Base-by-base conservation (phyloP, 257 asterid genomes). In the Solanum dulcamara region DNA sequence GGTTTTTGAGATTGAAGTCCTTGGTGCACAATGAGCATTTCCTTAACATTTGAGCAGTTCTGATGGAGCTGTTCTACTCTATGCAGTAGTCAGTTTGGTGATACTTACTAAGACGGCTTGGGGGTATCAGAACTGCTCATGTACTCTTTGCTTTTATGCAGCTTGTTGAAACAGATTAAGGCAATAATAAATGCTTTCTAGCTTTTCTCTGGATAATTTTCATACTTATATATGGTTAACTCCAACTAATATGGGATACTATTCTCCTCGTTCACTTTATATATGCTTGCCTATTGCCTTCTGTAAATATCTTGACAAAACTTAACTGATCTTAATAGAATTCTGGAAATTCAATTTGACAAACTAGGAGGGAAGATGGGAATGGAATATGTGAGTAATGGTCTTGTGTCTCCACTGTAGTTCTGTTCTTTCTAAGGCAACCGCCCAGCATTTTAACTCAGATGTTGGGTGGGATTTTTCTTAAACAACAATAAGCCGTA, bases 1-100 rank as follows among this genome's bases (percentile, higher is more conserved):
- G 88, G 89, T 86, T 83, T 95, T 95, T 44, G 99, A 97, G 97
- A 94, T 97, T 87, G 99, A 95, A 91, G 97, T 96, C 75, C 90
- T 96, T 55, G 81, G 91, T 3, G 88, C 85, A 12, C 66, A 94
- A 92, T 96, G 84, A 87, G 40, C 30, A 28, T 17, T 79, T 79
- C 30, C 28, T 10, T 14, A 46, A 28, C 6, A 77, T 46, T 48
- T 77, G 83, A 28, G 83, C 64, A 46, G 5, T 48, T 20, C 64
- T 10, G 14, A 28, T 17, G 81, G 81, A 72, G 12, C 81, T 74
- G 60, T 77, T 44, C 10, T 48, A 46, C 64, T 28, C 83, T 48
- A 8, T 9, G 8, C 7, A 46, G 42, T 46, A 46, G 79, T 33
- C 48, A 18, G 48, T 68, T 68, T 33, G 79, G 28, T 70, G 79